Percentiles rank a stretch among this genome's conserved stretches.
Conservation (phyloP, 2,329 filamentous ascomycete genomes). For the Venturia nashicola region DNA sequence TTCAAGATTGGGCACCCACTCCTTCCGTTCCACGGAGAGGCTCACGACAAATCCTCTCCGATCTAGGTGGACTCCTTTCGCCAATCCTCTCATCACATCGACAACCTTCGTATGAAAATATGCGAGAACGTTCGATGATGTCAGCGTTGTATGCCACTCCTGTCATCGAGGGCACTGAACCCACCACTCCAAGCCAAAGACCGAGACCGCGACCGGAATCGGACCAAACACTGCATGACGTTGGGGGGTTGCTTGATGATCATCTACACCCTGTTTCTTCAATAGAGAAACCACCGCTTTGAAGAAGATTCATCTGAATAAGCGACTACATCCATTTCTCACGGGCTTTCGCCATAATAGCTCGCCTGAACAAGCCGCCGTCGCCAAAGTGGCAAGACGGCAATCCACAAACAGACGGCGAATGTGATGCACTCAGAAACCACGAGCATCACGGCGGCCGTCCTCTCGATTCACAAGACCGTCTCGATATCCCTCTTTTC, state of each 20-base stretch:
- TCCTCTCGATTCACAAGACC: neutral
- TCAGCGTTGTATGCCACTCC: neutral
- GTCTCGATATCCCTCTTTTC: too few relatives aligned
- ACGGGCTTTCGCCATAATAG: neutral
- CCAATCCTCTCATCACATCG: constrained; percentile 3
- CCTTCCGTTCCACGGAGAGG: constrained; percentile 2
- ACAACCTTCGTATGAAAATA: neutral
- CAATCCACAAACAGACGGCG: neutral
- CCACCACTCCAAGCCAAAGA: neutral
- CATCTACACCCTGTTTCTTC: neutral
- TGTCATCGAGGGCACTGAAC: neutral
- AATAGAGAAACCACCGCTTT: neutral
- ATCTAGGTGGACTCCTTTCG: constrained; percentile 9
- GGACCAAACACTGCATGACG: constrained; percentile 7
- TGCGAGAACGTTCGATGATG: neutral
- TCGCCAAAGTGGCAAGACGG: too few relatives aligned
- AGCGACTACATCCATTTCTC: neutral
- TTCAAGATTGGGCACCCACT: neutral
- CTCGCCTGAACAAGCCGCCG: neutral
- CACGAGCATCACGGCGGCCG: neutral
- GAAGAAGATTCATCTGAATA: neutral
- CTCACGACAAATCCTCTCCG: constrained; percentile 5
- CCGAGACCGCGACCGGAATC: constrained; percentile 6
- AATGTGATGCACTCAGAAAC: neutral
- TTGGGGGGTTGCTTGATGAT: constrained; percentile 6